Evolutionary conservation across 1,139 yeast species (phyloP).

Genomic region (Yarrowia galli): DNA sequence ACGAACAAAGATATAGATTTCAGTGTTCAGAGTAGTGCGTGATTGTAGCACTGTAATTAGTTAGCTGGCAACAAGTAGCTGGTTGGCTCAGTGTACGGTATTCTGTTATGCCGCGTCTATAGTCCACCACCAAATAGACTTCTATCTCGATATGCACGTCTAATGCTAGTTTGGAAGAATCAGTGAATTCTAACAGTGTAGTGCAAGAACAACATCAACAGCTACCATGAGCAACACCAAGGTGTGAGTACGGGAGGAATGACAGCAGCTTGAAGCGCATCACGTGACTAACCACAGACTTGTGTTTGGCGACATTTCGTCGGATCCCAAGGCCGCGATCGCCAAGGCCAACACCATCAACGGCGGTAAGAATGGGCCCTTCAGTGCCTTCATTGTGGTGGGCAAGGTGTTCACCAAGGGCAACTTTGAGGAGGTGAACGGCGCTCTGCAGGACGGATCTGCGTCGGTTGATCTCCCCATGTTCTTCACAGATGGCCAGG

Average conservation of each 20-base stretch:
- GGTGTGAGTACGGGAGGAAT: slow-evolving; percentile 16
- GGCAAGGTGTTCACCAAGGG: slow-evolving; percentile 26
- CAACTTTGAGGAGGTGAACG: slow-evolving; percentile 19
- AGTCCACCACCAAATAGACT: too few species aligned
- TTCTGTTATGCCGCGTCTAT: too few species aligned
- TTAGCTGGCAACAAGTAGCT: too few species aligned
- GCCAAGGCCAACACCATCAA: slow-evolving; percentile 41
- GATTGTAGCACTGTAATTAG: too few species aligned
- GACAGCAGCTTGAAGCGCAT: too few species aligned
- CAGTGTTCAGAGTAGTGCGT: neutral
- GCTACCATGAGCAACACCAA: slow-evolving; percentile 25
- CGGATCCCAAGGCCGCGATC: slow-evolving; percentile 38
- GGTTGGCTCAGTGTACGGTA: too few species aligned
- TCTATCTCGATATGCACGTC: slow-evolving; percentile 6
- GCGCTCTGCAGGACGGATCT: slow-evolving; percentile 26
- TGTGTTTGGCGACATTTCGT: slow-evolving; percentile 41
- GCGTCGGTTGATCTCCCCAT: slow-evolving; percentile 6
- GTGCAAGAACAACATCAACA: neutral
- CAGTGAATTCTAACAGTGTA: neutral
- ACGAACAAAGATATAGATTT: slow-evolving; percentile 23
- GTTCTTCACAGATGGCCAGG: slow-evolving; percentile 16
- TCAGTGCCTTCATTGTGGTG: slow-evolving; percentile 39
- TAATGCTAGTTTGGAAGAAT: slow-evolving; percentile 9
- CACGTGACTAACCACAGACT: slow-evolving; percentile 38
- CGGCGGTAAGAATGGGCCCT: slow-evolving; percentile 41